These are phyloP conservation scores for Thermochaetoides thermophila DNA, from an alignment of 495 filamentous ascomycete species.

Conservation along the genomic window DNA sequence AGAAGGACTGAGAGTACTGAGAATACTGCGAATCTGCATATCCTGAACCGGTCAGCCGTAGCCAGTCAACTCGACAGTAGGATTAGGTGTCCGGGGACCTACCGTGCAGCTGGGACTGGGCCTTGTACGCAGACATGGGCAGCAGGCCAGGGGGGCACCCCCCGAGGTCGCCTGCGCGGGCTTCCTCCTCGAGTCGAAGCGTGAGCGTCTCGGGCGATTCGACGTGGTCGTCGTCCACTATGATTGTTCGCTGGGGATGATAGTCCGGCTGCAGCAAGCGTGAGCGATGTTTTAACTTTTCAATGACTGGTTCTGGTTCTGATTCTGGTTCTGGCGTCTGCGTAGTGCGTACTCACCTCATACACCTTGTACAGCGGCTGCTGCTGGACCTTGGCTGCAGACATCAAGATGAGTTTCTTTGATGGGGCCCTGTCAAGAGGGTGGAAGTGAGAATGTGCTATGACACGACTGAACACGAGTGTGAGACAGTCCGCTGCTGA, in stretches of 20 bases:
- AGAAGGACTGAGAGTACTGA: slow-evolving; percentile 27
- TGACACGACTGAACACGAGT: neutral
- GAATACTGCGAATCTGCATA: slow-evolving; percentile 36
- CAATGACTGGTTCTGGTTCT: neutral
- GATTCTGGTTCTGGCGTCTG: neutral
- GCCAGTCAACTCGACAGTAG: slow-evolving; percentile 4
- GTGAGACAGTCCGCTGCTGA: neutral
- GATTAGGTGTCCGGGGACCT: slow-evolving; percentile 7
- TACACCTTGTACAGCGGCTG: slow-evolving; percentile 36
- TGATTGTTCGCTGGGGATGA: slow-evolving; percentile 32
- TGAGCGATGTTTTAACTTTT: slow-evolving; percentile 1
- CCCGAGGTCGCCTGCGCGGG: slow-evolving; percentile 32
- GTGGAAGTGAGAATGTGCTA: neutral
- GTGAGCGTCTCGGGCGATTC: slow-evolving; percentile 36
- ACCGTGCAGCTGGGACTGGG: slow-evolving; percentile 34
- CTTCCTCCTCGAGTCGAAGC: slow-evolving; percentile 33
- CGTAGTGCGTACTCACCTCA: slow-evolving; percentile 25
- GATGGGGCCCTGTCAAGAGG: neutral
- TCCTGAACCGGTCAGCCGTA: slow-evolving; percentile 15
- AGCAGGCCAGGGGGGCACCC: slow-evolving; percentile 37
- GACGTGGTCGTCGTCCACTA: slow-evolving; percentile 33
- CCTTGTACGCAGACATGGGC: slow-evolving; percentile 31
- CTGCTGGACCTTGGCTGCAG: slow-evolving; percentile 32
- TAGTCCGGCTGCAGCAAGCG: slow-evolving; percentile 37
- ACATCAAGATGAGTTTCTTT: slow-evolving; percentile 26